Evolutionary conservation across 2,329 filamentous ascomycete species (phyloP).

Genomic region (Escovopsis sp.): DNA sequence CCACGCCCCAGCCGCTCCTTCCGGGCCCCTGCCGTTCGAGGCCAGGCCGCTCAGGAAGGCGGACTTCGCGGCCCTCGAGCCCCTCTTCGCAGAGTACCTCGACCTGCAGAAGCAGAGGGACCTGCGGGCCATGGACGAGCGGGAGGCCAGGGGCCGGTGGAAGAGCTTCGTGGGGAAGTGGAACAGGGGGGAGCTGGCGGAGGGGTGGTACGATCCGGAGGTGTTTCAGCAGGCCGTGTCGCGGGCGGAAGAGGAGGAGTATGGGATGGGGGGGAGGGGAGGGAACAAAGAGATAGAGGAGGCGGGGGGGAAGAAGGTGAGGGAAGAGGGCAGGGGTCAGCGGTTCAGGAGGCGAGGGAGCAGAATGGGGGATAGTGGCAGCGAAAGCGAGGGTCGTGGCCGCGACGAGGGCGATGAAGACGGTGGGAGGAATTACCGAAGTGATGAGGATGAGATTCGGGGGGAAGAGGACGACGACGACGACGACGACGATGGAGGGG

Average conservation of each 20-base stretch:
- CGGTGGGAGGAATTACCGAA: conserved; percentile 36
- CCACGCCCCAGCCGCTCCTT: neutral
- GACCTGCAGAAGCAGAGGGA: conserved; percentile 71
- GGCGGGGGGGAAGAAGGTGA: too few species aligned
- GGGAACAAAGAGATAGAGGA: neutral
- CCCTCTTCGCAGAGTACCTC: conserved; percentile 71
- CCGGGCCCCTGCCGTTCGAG: conserved; percentile 40
- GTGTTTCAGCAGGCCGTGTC: conserved; percentile 32
- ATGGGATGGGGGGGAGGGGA: neutral
- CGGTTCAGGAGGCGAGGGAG: neutral
- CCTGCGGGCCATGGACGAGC: conserved; percentile 52
- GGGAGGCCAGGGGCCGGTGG: conserved; percentile 73
- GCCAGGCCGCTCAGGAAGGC: conserved; percentile 51
- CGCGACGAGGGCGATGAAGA: conserved; percentile 5
- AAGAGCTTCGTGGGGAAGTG: conserved; percentile 86
- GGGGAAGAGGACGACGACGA: conserved; percentile 5
- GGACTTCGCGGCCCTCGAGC: conserved; percentile 49
- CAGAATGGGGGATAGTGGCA: conserved; percentile 1
- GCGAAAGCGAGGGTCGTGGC: conserved; percentile 1
- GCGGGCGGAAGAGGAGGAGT: too few species aligned
- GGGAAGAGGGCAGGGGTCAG: neutral
- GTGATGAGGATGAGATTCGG: too few species aligned
- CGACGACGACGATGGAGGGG: conserved; percentile 21
- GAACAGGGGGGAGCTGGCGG: conserved; percentile 76
- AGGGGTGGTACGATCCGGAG: conserved; percentile 84